phyloP scores from a whole-genome alignment of 2,329 filamentous ascomycete genomes.

The Hypoxylon sp. region DNA sequence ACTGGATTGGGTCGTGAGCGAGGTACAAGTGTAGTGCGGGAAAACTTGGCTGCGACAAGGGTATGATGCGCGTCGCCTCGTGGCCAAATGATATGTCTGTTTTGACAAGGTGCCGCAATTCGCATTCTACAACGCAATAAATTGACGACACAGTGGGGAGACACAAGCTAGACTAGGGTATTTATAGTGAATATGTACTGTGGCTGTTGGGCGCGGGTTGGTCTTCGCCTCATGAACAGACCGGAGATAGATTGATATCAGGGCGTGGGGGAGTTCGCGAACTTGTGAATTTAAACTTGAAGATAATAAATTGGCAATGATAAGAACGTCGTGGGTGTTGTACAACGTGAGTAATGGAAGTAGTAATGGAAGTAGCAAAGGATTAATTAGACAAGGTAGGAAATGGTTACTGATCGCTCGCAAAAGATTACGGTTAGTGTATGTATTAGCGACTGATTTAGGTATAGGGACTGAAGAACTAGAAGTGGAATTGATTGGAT shows the following conservation, averaged over 20 bases:
- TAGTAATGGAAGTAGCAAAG: constrained; percentile 8
- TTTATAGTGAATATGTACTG: not conserved
- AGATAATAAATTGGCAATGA: constrained; percentile 24
- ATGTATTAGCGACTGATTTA: constrained; percentile 6
- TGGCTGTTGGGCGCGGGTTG: not conserved
- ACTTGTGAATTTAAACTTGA: constrained; percentile 21
- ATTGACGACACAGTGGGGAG: constrained; percentile 16
- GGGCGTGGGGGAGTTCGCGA: constrained; percentile 30
- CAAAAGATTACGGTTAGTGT: constrained; percentile 11
- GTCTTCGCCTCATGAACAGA: not conserved
- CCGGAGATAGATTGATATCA: constrained; percentile 11
- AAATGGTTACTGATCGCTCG: not conserved
- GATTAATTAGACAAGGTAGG: too few relatives aligned
- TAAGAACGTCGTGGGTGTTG: constrained; percentile 33
- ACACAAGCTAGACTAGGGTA: constrained; percentile 11
- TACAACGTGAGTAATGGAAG: constrained; percentile 21
- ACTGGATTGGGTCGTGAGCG: constrained; percentile 31
- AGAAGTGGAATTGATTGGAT: constrained; percentile 5
- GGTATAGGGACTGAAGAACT: constrained; percentile 7
- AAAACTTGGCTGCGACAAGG: constrained; percentile 44
- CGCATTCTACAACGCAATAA: constrained; percentile 25
- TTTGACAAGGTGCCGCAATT: constrained; percentile 24
- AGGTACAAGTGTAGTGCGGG: constrained; percentile 38
- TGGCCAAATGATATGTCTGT: constrained; percentile 36
- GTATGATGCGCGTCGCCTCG: constrained; percentile 47